phyloP scores from a whole-genome alignment of 441 rosid species.

The Hura crepitans region DNA sequence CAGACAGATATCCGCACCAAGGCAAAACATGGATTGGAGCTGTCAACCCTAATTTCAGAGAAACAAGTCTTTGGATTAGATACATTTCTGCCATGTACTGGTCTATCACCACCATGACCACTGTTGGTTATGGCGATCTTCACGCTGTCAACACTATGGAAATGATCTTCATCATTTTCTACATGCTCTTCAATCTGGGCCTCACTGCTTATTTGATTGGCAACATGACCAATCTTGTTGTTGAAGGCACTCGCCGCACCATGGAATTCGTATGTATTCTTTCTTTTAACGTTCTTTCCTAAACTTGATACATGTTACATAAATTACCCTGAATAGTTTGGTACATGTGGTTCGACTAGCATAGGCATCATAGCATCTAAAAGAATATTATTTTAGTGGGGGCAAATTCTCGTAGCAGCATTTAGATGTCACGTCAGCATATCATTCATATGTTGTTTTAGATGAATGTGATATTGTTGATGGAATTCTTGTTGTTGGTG shows the following conservation, averaged over 20 bases:
- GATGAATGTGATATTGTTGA: too few relatives aligned
- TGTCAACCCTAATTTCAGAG: conserved; percentile 45
- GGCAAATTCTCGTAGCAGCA: too few relatives aligned
- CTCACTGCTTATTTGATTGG: conserved; percentile 86
- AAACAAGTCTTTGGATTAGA: conserved; percentile 64
- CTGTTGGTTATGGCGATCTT: conserved; percentile 89
- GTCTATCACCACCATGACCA: conserved; percentile 87
- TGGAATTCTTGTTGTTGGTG: too few relatives aligned
- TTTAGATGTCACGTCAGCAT: too few relatives aligned
- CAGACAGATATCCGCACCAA: conserved; percentile 44
- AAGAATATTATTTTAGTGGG: too few relatives aligned
- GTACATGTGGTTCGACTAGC: too few relatives aligned
- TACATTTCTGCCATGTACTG: conserved; percentile 87
- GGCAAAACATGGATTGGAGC: conserved; percentile 71
- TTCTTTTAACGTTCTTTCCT: not conserved
- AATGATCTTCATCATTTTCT: conserved; percentile 64
- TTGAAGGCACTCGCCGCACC: conserved; percentile 65
- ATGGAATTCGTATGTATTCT: conserved; percentile 60
- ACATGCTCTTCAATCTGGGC: conserved; percentile 87
- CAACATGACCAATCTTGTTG: conserved; percentile 91
- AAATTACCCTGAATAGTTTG: too few relatives aligned
- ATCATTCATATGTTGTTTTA: too few relatives aligned
- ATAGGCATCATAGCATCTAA: too few relatives aligned
- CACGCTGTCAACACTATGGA: conserved; percentile 69
- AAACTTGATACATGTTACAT: too few relatives aligned